Evolutionary conservation across 2,329 filamentous ascomycete genomes (phyloP), one percentile per base, ranked within the genome.

Genomic region (Ciborinia camelliae): DNA sequence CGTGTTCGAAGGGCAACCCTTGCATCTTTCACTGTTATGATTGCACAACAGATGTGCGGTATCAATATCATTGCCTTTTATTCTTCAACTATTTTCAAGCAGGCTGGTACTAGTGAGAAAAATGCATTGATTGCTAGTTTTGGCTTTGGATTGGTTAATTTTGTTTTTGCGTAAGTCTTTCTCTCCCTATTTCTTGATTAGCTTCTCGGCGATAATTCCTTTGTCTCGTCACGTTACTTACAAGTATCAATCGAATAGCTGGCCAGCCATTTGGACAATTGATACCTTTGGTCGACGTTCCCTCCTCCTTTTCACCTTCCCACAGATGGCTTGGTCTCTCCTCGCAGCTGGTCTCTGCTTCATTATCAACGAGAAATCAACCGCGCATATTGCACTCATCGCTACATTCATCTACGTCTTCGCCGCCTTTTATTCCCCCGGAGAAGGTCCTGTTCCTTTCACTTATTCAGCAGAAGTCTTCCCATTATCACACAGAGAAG

Each of bases 21-120:
- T 37, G 91, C 91, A 7, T 89, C 90, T 0, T 90, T 87, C 68
- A 86, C 86, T 1, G 90, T 94, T 69, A 96, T 96, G 91, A 86
- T 74, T 58, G 71, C 71, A 0, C 73, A 74, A 62, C 72, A 74
- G 43, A 75, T 74, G 69, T 74, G 55, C n/a, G 71, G 71, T 65
- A 71, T 73, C 74, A 90, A 90, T 73, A 89, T 91, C 63, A 89
- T 91, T 64, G 86, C 88, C 1, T 92, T 92, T 75, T 92, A 92
- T 76, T 88, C 85, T 1, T 86, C 86, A 0, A 87, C 86, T 9
- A 79, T 87, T 12, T 87, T 87, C 70, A 70, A 75, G 39, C 74
- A 87, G 1, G 82, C 87, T 1, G 86, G 86, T 6, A 84, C 85
- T 23, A 75, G 66, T 51, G 75, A 81, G 1, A 83, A 82, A 48